Evolutionary conservation across 352 stramenopile species (phyloP).

Genomic region (Pythium pectinolyticum): DNA sequence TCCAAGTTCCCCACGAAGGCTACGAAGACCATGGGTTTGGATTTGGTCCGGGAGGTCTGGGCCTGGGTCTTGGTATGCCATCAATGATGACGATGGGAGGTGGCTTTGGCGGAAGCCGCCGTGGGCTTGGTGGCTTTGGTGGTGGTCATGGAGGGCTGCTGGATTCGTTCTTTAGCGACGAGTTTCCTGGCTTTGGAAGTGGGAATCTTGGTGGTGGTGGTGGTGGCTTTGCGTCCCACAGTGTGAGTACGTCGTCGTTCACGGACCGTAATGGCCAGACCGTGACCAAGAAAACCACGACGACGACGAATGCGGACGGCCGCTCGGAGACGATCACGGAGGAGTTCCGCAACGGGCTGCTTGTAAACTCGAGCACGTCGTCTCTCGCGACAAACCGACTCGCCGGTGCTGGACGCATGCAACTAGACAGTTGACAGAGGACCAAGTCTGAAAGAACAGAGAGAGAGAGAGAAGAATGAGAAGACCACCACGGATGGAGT

Average conservation of each 20-base stretch:
- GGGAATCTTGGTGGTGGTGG: slow-evolving; percentile 25
- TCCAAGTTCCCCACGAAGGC: slow-evolving; percentile 25
- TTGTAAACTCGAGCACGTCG: slow-evolving; percentile 59
- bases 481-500: too few species aligned
- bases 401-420: slow-evolving; percentile 57
- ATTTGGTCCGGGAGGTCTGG: too few species aligned
- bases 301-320: slow-evolving; percentile 50
- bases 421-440: slow-evolving; percentile 48
- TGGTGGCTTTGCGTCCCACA: slow-evolving; percentile 44
- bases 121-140: slow-evolving; percentile 34
- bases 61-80: slow-evolving; percentile 33
- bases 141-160: slow-evolving; percentile 35
- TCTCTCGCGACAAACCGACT: slow-evolving; percentile 41
- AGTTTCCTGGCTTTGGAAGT: slow-evolving; percentile 17
- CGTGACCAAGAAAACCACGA: slow-evolving; percentile 80
- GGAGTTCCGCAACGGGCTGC: slow-evolving; percentile 66
- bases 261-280: slow-evolving; percentile 66
- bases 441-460: too few species aligned
- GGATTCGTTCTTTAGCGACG: slow-evolving; percentile 50
- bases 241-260: slow-evolving; percentile 64
- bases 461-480: too few species aligned
- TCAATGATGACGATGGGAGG: background rate
- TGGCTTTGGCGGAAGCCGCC: slow-evolving; percentile 24
- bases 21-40: slow-evolving; percentile 34
- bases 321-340: slow-evolving; percentile 61